phyloP scores from a whole-genome alignment of 2,329 filamentous ascomycete genomes.

The Verruconis gallopava region DNA sequence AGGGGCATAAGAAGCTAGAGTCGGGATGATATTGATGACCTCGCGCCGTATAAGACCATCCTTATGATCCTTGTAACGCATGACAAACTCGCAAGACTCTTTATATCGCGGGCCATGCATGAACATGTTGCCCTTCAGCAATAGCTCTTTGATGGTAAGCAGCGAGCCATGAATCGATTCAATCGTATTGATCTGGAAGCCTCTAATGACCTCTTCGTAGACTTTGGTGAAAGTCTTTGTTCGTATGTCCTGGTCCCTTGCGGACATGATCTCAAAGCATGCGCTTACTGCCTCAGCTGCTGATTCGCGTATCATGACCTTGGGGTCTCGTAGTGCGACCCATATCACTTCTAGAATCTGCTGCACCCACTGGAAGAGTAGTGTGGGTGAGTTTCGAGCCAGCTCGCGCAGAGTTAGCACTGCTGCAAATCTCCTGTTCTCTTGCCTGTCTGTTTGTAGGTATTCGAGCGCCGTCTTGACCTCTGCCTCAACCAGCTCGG shows the following conservation, averaged over 20 bases:
- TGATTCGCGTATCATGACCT: slow-evolving; percentile 82
- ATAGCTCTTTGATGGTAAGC: slow-evolving; percentile 79
- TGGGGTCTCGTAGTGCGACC: slow-evolving; percentile 80
- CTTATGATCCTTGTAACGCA: slow-evolving; percentile 83
- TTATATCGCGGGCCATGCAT: slow-evolving; percentile 86
- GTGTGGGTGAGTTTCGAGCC: slow-evolving; percentile 80
- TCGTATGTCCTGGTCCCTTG: slow-evolving; percentile 80
- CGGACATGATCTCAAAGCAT: slow-evolving; percentile 89
- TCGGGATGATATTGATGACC: slow-evolving; percentile 80
- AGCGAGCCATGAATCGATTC: slow-evolving; percentile 92
- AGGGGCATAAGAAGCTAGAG: slow-evolving; percentile 84
- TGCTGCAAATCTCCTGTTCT: slow-evolving; percentile 85
- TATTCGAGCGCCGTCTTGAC: slow-evolving; percentile 94
- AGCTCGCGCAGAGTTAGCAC: slow-evolving; percentile 84
- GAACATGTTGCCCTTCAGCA: slow-evolving; percentile 95
- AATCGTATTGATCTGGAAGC: slow-evolving; percentile 65
- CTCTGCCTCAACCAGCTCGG: slow-evolving; percentile 90
- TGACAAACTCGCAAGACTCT: slow-evolving; percentile 83
- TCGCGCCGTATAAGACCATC: slow-evolving; percentile 80
- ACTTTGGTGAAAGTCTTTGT: slow-evolving; percentile 82
- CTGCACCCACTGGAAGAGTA: slow-evolving; percentile 92
- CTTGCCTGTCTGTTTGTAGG: slow-evolving; percentile 87
- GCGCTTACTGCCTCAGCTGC: slow-evolving; percentile 88
- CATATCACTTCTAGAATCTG: slow-evolving; percentile 93
- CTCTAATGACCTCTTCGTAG: slow-evolving; percentile 69